A percentile compares a stretch with the other conserved stretches of the same genome.
These are phyloP conservation scores for Sporisorium scitamineum DNA, from an alignment of 1,284 basidiomycete species.

Conservation along the genomic window DNA sequence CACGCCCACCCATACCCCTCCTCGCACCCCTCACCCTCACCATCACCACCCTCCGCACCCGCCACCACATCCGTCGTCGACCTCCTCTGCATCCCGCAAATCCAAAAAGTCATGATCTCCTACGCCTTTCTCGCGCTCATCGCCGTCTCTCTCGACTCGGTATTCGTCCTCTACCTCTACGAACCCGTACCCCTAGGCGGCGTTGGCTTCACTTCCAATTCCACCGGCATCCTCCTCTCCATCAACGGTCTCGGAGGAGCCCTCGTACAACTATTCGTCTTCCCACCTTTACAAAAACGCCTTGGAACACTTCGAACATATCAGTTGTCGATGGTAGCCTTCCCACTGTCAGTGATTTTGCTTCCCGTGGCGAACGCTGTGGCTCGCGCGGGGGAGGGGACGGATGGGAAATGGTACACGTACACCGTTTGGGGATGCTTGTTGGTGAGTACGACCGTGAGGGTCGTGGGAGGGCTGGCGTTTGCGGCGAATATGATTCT, in stretches of 20 bases:
- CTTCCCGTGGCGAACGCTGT: constrained; percentile 63
- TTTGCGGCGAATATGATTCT: constrained; percentile 49
- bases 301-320: constrained; percentile 68
- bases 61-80: constrained; percentile 1
- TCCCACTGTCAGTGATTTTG: constrained; percentile 64
- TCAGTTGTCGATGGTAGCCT: constrained; percentile 60
- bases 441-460: constrained; percentile 10
- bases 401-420: background rate
- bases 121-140: constrained; percentile 51
- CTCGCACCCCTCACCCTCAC: constrained; percentile 7
- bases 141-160: constrained; percentile 45
- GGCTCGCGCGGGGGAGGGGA: constrained; percentile 29
- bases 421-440: constrained; percentile 18
- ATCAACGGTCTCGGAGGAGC: constrained; percentile 64
- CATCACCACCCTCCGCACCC: constrained; percentile 3
- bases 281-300: constrained; percentile 67
- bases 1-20: constrained; percentile 26
- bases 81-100: constrained; percentile 43
- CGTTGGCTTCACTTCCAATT: constrained; percentile 30
- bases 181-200: constrained; percentile 49
- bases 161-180: constrained; percentile 55
- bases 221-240: constrained; percentile 59
- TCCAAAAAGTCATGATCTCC: constrained; percentile 59
- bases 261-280: constrained; percentile 66
- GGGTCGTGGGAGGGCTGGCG: constrained; percentile 34